Evolutionary conservation across 225 moss, liverwort and hornwort genomes (phyloP).

Genomic region (Neckera pumila): DNA sequence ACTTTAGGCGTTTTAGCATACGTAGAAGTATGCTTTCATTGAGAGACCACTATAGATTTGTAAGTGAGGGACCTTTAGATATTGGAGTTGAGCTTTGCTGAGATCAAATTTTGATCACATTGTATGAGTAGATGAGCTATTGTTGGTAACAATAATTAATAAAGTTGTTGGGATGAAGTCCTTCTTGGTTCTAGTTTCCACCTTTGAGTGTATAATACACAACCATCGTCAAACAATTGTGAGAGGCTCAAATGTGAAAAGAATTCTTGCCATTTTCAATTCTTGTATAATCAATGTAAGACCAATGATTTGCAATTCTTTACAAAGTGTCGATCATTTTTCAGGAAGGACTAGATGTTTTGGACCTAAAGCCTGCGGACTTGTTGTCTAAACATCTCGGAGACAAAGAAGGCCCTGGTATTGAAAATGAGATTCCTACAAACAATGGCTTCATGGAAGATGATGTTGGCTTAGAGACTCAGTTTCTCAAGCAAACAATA

Average conservation of each 20-base stretch:
- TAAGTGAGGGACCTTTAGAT: background rate
- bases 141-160: background rate
- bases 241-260: background rate
- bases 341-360: background rate
- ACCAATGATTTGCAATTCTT: background rate
- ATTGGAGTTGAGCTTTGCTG: background rate
- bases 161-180: background rate
- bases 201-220: background rate
- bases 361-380: background rate
- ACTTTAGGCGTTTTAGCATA: background rate
- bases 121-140: background rate
- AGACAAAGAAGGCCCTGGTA: background rate
- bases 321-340: background rate
- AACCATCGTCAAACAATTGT: background rate
- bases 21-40: background rate
- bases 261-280: background rate
- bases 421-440: background rate
- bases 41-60: background rate
- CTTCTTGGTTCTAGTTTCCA: background rate
- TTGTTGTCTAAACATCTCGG: background rate
- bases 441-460: background rate
- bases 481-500: background rate
- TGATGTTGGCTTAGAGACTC: background rate
- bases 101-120: background rate
- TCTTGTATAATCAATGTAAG: no score